These are phyloP conservation scores for Neurospora sp. DNA, from an alignment of 2,329 filamentous ascomycete species.

Conservation along the genomic window DNA sequence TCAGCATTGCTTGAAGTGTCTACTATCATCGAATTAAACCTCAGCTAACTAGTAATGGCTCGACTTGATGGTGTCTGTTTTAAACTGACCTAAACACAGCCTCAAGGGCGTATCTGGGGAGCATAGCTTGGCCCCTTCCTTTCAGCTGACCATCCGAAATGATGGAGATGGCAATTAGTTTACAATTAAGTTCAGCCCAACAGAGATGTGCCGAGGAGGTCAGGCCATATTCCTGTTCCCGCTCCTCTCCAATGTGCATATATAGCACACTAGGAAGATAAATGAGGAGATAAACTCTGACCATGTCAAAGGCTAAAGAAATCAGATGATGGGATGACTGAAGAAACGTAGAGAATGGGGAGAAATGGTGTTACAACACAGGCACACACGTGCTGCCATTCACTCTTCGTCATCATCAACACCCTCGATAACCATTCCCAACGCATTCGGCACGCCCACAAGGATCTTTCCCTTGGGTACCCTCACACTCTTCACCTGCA, in stretches of 20 bases:
- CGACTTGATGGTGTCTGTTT: neutral
- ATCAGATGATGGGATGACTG: too few species aligned
- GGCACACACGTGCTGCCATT: neutral
- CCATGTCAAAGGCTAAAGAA: neutral
- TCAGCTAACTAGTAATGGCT: neutral
- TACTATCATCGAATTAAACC: neutral
- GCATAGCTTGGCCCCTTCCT: neutral
- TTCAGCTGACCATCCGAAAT: neutral
- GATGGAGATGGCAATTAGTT: neutral
- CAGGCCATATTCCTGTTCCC: neutral
- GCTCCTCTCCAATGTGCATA: neutral
- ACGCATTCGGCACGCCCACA: constrained; percentile 48
- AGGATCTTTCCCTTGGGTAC: constrained; percentile 46
- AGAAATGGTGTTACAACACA: neutral
- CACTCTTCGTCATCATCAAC: constrained; percentile 16
- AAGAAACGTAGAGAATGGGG: neutral
- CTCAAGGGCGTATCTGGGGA: neutral
- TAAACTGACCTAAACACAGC: neutral
- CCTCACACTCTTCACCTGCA: constrained; percentile 45
- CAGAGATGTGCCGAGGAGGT: neutral
- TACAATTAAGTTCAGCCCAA: neutral
- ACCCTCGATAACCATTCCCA: constrained; percentile 51
- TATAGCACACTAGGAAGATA: neutral
- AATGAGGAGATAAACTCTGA: neutral
- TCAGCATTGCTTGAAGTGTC: neutral